These are phyloP conservation scores for Aspergillus pseudonomiae DNA, from an alignment of 2,329 filamentous ascomycete genomes.

Conservation along the genomic window DNA sequence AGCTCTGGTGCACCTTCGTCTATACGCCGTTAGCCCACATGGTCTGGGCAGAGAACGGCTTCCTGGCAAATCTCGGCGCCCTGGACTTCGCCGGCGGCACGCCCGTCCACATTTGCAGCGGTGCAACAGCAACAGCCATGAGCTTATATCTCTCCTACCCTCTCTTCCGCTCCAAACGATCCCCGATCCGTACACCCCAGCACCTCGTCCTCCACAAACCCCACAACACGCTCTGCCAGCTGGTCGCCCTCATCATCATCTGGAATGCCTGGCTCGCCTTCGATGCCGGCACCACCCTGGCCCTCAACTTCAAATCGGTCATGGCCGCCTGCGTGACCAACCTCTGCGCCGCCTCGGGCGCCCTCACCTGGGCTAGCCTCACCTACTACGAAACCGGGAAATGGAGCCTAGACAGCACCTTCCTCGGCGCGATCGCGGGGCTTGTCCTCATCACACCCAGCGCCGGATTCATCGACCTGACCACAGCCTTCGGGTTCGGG, in stretches of 20 bases:
- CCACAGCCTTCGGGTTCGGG: conserved; percentile 54
- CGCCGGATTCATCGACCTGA: conserved; percentile 54
- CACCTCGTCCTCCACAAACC: conserved; percentile 53
- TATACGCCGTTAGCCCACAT: conserved; percentile 54
- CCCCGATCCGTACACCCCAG: conserved; percentile 48
- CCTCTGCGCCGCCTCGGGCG: conserved; percentile 51
- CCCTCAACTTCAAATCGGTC: conserved; percentile 54
- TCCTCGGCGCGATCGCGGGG: conserved; percentile 57
- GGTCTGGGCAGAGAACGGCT: conserved; percentile 52
- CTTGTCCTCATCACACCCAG: conserved; percentile 57
- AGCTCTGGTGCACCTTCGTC: conserved; percentile 55
- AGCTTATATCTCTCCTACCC: conserved; percentile 56
- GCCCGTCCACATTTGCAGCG: conserved; percentile 47
- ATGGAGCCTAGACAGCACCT: conserved; percentile 55
- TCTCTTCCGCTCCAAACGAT: conserved; percentile 50
- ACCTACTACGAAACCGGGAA: conserved; percentile 47
- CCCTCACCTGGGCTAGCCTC: conserved; percentile 51
- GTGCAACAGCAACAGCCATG: conserved; percentile 47
- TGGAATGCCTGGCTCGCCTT: conserved; percentile 58
- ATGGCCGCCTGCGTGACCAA: conserved; percentile 56
- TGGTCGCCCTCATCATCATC: conserved; percentile 54
- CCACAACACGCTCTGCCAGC: conserved; percentile 52
- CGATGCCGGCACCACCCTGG: conserved; percentile 53
- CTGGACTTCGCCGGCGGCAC: conserved; percentile 53
- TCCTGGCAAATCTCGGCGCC: conserved; percentile 48